Evolutionary conservation across 1,139 yeast species (phyloP).

Genomic region (Sugiyamaella sp.): DNA sequence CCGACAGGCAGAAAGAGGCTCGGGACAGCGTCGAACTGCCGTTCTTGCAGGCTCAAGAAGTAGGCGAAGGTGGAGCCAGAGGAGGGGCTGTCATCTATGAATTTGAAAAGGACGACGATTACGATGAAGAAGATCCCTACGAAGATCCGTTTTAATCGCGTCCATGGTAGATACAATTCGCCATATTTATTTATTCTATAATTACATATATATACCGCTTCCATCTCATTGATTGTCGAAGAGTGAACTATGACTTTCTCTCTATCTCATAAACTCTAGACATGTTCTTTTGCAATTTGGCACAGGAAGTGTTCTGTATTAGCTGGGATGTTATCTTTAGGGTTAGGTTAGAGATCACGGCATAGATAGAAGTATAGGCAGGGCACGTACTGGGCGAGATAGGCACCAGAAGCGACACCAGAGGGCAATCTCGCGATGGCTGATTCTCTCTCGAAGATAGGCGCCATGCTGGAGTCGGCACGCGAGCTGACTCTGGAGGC

Average conservation of each 20-base stretch:
- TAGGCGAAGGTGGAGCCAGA: slow-evolving; percentile 66
- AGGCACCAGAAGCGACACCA: neutral
- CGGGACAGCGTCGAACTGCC: slow-evolving; percentile 88
- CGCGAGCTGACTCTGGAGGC: slow-evolving; percentile 79
- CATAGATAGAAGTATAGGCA: neutral
- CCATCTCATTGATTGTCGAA: too few species aligned
- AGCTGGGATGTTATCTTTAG: neutral
- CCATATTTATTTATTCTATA: too few species aligned
- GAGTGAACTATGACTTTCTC: too few species aligned
- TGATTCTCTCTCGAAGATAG: slow-evolving; percentile 54
- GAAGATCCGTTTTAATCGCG: slow-evolving; percentile 82
- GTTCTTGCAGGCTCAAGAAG: slow-evolving; percentile 79
- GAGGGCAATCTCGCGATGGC: slow-evolving; percentile 46
- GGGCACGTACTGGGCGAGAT: neutral
- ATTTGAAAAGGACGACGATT: slow-evolving; percentile 81
- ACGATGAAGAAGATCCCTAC: slow-evolving; percentile 96
- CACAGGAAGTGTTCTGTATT: neutral
- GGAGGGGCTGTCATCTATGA: slow-evolving; percentile 86
- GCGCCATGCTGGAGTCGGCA: slow-evolving; percentile 76
- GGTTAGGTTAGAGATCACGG: slow-evolving; percentile 16
- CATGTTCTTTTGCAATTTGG: neutral
- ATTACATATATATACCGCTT: too few species aligned
- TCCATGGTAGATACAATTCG: too few species aligned
- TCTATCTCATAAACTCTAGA: too few species aligned
- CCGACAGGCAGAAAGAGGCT: slow-evolving; percentile 72